Conservation (phyloP, 345 rosid species). For the Melaleuca alternifolia region DNA sequence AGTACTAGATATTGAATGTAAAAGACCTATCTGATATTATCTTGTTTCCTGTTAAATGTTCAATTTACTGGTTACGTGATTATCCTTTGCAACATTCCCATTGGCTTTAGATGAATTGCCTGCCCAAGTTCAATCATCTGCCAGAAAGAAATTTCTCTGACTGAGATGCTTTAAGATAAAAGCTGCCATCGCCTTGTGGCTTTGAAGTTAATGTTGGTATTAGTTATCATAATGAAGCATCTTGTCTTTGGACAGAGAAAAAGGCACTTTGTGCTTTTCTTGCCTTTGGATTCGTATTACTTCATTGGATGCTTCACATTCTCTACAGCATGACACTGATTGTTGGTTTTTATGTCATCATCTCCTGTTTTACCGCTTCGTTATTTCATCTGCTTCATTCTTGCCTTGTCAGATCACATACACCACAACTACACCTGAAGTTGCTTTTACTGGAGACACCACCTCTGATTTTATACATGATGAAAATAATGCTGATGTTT, state of each 20-base stretch:
- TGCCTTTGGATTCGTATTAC: not conserved
- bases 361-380: not conserved
- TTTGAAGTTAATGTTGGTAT: not conserved
- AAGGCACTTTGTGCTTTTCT: not conserved
- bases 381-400: not conserved
- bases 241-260: not conserved
- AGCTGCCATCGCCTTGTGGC: not conserved
- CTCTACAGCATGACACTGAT: not conserved
- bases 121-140: not conserved
- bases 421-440: slow-evolving; percentile 55
- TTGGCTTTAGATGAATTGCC: not conserved
- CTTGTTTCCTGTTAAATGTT: not conserved
- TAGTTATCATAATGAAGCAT: not conserved
- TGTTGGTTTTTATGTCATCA: not conserved
- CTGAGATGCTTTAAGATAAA: not conserved
- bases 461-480: slow-evolving; percentile 65
- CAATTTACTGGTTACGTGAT: not conserved
- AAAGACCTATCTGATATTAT: not conserved
- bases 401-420: slow-evolving; percentile 57
- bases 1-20: not conserved
- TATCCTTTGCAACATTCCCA: not conserved
- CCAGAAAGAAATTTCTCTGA: not conserved
- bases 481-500: slow-evolving; percentile 50
- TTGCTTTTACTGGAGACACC: slow-evolving; percentile 97
- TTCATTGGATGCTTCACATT: not conserved